Base-by-base conservation (phyloP, 352 stramenopile genomes). In the Globisporangium lucens region DNA sequence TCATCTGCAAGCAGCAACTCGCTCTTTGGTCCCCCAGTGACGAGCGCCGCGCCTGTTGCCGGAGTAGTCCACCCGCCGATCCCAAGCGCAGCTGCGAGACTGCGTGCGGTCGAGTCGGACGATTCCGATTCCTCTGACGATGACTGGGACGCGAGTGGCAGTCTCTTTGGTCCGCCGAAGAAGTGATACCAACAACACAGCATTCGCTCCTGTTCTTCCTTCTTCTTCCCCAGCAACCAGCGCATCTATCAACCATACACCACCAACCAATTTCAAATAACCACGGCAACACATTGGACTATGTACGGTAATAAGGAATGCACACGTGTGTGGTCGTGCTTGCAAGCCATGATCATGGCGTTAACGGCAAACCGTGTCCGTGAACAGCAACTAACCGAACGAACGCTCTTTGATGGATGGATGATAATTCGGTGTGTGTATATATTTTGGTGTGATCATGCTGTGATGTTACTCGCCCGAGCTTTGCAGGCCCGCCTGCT, bases 401-500 rank as follows among this genome's bases (percentile, higher is more conserved):
- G 41, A 49, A n/a, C 20, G 41, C 13, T 49, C 4, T 20, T n/a
- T n/a, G 15, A n/a, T 49, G 41, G 41, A 49, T 49, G 41, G 41
- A 49, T 20, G 46, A 41, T 15, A 29, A 46, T 46, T 46, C 38
- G 17, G 38, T 46, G 38, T 46, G 38, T 67, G 29, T 60, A 67
- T 67, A 36, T 66, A 58, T 36, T 57, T 22, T 20, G 53, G 6
- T 59, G 15, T 38, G 53, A 41, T 20, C 7, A n/a, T 30, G 36
- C 5, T 30, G 30, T 49, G 20, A 1, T 9, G 24, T 67, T 87
- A 90, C 63, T 94, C 86, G 59, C 72, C 86, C 10, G 86, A 93
- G 69, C 84, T 93, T 64, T 90, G 79, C 2, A 91, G 77, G 0
- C 87, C 84, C 43, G 84, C 76, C 29, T 90, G 80, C 69, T 89